Evolutionary conservation across 148 eudicot species (phyloP), one percentile per base, ranked within the genome.

Genomic region (Spergularia bocconei): DNA sequence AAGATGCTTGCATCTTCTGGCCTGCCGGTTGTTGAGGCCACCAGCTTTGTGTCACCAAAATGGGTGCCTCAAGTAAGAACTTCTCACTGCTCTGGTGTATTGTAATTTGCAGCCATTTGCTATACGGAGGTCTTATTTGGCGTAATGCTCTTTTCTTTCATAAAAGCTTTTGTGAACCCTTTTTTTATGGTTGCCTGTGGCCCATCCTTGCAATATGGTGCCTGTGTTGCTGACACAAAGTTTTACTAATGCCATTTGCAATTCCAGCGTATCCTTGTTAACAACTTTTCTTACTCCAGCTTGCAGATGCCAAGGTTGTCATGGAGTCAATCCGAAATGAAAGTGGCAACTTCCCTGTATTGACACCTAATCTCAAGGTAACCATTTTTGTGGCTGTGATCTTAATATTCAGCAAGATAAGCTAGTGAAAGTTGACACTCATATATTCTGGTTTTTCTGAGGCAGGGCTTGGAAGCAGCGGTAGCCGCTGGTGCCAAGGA

Each of bases 301-400:
- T 94, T 74, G 95, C 91, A 70, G 97, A 91, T 86, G 97, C 93
- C 11, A 94, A 90, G 85, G 85, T 87, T 73, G 97, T 94, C 29
- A 82, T 95, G 77, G 82, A 87, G 65, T 92, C 88, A 74, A 79
- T 95, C 78, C 88, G 71, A 77, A 78, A 78, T 67, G 82, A 77
- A 79, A 88, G 87, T 63, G 86, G 87, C 67, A 89, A 83, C 62
- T 85, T 89, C 74, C 97, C 98, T 65, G 97, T 95, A 85, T 78
- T 95, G 80, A 89, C 97, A 16, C 97, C 99, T 70, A 95, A 92
- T 85, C 86, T 95, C n/a, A 95, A 95, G 87, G 97, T 95, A 81
- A 79, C 79, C 21, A 64, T 29, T 70, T 63, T 69, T 44, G 23
- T 60, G 17, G 59, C 38, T 75, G 11, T 50, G 71, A 20, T 50